A percentile compares a stretch with the other conserved stretches of the same genome.
These are phyloP conservation scores for Cryptosporidium meleagridis DNA, from an alignment of 169 alveolate species.

Conservation along the genomic window DNA sequence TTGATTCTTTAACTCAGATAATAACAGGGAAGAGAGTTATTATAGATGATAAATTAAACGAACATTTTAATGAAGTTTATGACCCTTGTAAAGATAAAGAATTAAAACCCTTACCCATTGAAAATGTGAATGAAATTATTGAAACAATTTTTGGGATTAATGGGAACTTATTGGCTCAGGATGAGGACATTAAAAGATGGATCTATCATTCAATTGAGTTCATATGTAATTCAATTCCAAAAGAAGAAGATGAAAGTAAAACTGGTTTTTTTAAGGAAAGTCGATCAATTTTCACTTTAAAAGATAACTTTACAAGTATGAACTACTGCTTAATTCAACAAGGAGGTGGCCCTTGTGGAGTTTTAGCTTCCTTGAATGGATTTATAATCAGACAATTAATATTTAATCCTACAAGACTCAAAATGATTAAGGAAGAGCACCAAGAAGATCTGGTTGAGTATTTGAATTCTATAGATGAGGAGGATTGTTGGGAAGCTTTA, in stretches of 20 bases:
- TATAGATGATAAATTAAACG: not conserved
- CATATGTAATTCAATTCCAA: not conserved
- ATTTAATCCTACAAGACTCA: conserved; percentile 19
- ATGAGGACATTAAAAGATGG: conserved; percentile 59
- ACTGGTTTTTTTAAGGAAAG: not conserved
- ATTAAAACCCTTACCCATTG: conserved; percentile 9
- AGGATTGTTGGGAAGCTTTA: conserved; percentile 38
- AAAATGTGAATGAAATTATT: not conserved
- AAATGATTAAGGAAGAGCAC: not conserved
- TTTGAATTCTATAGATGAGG: conserved; percentile 20
- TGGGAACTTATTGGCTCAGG: conserved; percentile 1
- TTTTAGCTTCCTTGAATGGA: conserved; percentile 68
- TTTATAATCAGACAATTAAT: conserved; percentile 45
- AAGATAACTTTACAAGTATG: conserved; percentile 14
- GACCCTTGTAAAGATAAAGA: conserved; percentile 18
- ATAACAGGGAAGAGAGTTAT: not conserved
- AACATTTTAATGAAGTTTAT: conserved; percentile 2
- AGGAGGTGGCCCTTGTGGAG: conserved; percentile 78
- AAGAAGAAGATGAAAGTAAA: not conserved
- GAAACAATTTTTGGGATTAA: conserved; percentile 10
- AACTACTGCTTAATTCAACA: conserved; percentile 66
- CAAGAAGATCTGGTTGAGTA: not conserved
- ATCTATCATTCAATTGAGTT: conserved; percentile 30
- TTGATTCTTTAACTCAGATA: conserved; percentile 14
- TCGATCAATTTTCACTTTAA: not conserved